These are phyloP conservation scores for Suhomyces sp. DNA, from an alignment of 805 yeast genomes.

Conservation along the genomic window DNA sequence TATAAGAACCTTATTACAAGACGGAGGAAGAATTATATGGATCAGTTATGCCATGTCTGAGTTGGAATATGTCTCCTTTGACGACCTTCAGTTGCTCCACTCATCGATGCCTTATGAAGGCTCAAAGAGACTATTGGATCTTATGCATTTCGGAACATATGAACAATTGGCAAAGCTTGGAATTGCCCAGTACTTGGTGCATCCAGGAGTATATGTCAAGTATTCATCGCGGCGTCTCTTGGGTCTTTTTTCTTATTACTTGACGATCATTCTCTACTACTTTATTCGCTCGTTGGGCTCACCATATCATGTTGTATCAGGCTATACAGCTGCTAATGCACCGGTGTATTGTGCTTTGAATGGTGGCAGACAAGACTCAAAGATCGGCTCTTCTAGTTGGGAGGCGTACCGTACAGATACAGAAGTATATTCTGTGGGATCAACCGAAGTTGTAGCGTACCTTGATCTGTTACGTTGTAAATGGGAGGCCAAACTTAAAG, in stretches of 20 bases:
- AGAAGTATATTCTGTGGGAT: conserved; percentile 61
- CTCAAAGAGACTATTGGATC: conserved; percentile 81
- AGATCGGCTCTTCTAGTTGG: conserved; percentile 49
- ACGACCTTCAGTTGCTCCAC: conserved; percentile 69
- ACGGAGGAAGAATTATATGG: conserved; percentile 70
- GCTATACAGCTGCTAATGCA: conserved; percentile 86
- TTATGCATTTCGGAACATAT: conserved; percentile 73
- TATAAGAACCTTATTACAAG: conserved; percentile 50
- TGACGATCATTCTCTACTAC: conserved; percentile 81
- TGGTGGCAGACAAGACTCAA: conserved; percentile 53
- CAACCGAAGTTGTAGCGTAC: conserved; percentile 58
- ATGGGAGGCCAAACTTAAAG: conserved; percentile 72
- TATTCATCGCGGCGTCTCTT: conserved; percentile 64
- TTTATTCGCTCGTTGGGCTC: conserved; percentile 79
- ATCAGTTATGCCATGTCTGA: conserved; percentile 79
- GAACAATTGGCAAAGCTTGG: conserved; percentile 48
- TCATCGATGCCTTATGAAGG: conserved; percentile 80
- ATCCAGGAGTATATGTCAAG: conserved; percentile 90
- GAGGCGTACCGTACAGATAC: conserved; percentile 61
- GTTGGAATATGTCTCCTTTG: conserved; percentile 65
- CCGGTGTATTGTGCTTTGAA: conserved; percentile 57
- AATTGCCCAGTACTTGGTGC: conserved; percentile 72
- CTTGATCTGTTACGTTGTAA: conserved; percentile 51
- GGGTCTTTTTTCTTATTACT: conserved; percentile 72
- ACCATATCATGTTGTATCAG: conserved; percentile 85